These are phyloP conservation scores for Trametes pubescens DNA, from an alignment of 1,284 basidiomycete species.

Conservation along the genomic window DNA sequence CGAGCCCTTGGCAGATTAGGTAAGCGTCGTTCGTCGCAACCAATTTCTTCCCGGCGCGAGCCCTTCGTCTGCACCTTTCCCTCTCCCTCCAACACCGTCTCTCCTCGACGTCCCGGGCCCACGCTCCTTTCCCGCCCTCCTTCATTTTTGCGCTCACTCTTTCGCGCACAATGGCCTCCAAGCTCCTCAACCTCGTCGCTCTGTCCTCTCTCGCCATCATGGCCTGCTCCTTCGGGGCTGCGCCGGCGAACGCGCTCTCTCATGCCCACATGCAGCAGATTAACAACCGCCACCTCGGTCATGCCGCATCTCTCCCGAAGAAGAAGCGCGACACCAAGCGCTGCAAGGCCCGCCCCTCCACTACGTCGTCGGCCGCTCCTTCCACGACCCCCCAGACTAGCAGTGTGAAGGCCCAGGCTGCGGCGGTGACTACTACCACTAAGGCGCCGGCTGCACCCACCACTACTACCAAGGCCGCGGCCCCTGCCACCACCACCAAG, in stretches of 20 bases:
- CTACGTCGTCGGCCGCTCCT: constrained; percentile 28
- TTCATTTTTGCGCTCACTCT: constrained; percentile 31
- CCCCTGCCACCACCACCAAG: constrained; percentile 31
- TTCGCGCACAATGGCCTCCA: constrained; percentile 57
- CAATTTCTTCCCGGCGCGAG: constrained; percentile 31
- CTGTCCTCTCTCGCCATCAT: constrained; percentile 65
- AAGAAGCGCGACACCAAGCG: constrained; percentile 55
- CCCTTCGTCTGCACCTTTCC: constrained; percentile 22
- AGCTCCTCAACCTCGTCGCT: constrained; percentile 63
- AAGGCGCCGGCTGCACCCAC: constrained; percentile 21
- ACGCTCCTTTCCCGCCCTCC: constrained; percentile 45
- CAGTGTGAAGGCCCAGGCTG: constrained; percentile 31
- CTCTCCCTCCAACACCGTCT: constrained; percentile 27
- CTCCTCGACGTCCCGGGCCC: constrained; percentile 38
- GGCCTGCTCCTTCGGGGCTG: constrained; percentile 55
- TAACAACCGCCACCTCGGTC: constrained; percentile 32
- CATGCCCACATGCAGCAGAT: constrained; percentile 44
- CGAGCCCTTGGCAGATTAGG: constrained; percentile 35
- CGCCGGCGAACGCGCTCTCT: constrained; percentile 61
- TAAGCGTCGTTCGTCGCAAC: constrained; percentile 31
- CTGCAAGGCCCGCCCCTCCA: constrained; percentile 60
- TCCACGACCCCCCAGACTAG: constrained; percentile 17
- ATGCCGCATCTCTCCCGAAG: constrained; percentile 53
- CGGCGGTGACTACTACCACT: constrained; percentile 27
- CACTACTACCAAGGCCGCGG: constrained; percentile 10